Evolutionary conservation across 164 flowering plant species (phyloP).

Genomic region (Saururus chinensis): DNA sequence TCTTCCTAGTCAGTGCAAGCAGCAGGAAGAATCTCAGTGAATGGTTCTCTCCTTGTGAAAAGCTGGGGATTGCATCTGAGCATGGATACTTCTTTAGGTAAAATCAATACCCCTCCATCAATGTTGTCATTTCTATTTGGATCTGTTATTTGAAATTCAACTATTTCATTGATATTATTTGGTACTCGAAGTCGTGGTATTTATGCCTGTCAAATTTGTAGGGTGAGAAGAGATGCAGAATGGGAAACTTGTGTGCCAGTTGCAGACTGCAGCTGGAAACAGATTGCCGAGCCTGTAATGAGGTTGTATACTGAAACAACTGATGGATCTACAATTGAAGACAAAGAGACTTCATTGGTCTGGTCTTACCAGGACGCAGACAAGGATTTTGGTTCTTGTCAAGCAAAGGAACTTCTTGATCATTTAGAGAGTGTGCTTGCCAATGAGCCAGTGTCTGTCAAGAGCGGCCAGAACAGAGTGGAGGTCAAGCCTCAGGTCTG

Average conservation of each 20-base stretch:
- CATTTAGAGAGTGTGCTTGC: slow-evolving; percentile 81
- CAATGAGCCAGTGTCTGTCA: slow-evolving; percentile 72
- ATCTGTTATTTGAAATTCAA: not conserved
- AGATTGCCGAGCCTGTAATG: slow-evolving; percentile 71
- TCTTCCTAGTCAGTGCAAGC: slow-evolving; percentile 63
- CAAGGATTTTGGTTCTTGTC: slow-evolving; percentile 75
- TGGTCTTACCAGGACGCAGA: slow-evolving; percentile 73
- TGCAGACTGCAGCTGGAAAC: slow-evolving; percentile 52
- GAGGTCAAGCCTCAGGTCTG: slow-evolving; percentile 83
- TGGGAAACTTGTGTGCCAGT: slow-evolving; percentile 57
- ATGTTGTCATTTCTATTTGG: not conserved
- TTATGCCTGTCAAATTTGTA: not conserved
- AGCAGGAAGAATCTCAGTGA: slow-evolving; percentile 31
- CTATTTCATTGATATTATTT: not conserved
- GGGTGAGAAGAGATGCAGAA: slow-evolving; percentile 36
- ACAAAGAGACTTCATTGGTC: slow-evolving; percentile 50
- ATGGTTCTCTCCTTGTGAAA: slow-evolving; percentile 65
- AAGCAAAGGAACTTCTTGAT: slow-evolving; percentile 74
- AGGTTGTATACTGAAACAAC: slow-evolving; percentile 63
- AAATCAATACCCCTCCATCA: not conserved
- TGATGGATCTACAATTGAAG: slow-evolving; percentile 66
- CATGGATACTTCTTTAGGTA: slow-evolving; percentile 69
- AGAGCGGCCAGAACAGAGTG: slow-evolving; percentile 51
- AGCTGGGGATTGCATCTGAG: slow-evolving; percentile 65
- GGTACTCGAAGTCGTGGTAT: not conserved